These are phyloP conservation scores for Sicyos baderoa DNA, from an alignment of 306 rosid genomes.

Conservation along the genomic window DNA sequence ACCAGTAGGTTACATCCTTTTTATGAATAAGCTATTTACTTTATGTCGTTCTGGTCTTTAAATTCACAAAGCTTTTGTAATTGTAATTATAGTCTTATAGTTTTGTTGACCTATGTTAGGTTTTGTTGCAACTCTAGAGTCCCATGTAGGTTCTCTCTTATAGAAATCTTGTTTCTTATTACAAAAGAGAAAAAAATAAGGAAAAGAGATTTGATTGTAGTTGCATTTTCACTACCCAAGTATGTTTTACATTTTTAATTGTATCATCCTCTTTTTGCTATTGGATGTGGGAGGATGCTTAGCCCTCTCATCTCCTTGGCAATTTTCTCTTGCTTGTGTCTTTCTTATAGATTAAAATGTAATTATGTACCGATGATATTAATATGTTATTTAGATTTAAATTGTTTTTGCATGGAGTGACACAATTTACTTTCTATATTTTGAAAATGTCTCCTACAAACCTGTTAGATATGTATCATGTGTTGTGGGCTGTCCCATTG, in stretches of 20 bases:
- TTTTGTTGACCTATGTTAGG: background rate
- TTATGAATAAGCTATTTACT: background rate
- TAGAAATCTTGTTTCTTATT: background rate
- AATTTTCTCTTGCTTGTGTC: background rate
- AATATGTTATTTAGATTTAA: background rate
- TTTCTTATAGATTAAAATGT: slow-evolving; percentile 8
- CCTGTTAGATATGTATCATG: slow-evolving; percentile 71
- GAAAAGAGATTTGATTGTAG: background rate
- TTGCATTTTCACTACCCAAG: background rate
- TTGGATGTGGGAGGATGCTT: background rate
- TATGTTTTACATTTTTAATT: background rate
- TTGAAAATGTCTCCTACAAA: slow-evolving; percentile 10
- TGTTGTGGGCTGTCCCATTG: slow-evolving; percentile 88
- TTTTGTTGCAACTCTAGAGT: background rate
- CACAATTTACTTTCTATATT: background rate
- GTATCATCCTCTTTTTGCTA: background rate
- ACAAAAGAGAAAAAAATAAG: background rate
- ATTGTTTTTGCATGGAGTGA: background rate
- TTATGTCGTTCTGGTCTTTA: background rate
- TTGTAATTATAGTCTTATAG: background rate
- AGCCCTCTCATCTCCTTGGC: background rate
- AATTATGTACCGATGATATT: background rate
- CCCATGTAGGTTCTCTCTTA: background rate
- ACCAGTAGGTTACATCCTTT: background rate
- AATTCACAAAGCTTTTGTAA: background rate